A percentile compares a stretch with the other conserved stretches of the same genome.
phyloP scores from a whole-genome alignment of 1,284 basidiomycete species.

The Thelephora terrestris region DNA sequence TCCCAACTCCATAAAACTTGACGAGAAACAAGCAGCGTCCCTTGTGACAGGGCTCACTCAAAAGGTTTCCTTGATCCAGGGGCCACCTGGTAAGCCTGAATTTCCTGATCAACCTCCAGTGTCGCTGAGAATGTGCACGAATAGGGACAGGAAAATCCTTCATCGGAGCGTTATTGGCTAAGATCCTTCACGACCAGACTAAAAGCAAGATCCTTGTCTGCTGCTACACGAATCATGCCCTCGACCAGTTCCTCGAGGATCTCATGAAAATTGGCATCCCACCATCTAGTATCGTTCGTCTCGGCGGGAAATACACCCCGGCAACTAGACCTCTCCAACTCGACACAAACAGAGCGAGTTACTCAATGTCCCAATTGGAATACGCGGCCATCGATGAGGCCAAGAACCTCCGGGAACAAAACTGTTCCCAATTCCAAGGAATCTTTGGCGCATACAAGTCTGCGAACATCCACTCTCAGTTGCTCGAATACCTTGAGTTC shows the following conservation, averaged over 20 bases:
- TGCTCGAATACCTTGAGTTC: slow-evolving; percentile 29
- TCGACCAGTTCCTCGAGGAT: slow-evolving; percentile 57
- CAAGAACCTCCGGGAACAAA: slow-evolving; percentile 30
- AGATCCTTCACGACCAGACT: slow-evolving; percentile 42
- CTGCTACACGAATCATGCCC: slow-evolving; percentile 67
- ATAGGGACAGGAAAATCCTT: slow-evolving; percentile 61
- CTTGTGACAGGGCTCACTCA: slow-evolving; percentile 43
- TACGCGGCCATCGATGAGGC: slow-evolving; percentile 36
- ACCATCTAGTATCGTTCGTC: slow-evolving; percentile 49
- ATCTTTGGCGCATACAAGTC: slow-evolving; percentile 35
- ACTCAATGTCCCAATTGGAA: slow-evolving; percentile 49
- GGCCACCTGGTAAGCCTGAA: slow-evolving; percentile 46
- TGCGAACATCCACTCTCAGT: slow-evolving; percentile 25
- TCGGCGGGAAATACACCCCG: slow-evolving; percentile 47
- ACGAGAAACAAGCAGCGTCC: slow-evolving; percentile 39
- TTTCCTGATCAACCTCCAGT: neutral
- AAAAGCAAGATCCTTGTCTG: slow-evolving; percentile 54
- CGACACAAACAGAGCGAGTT: slow-evolving; percentile 46
- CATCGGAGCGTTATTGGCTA: slow-evolving; percentile 55
- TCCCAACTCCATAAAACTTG: slow-evolving; percentile 33
- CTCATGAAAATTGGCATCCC: slow-evolving; percentile 53
- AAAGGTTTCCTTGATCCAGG: slow-evolving; percentile 48
- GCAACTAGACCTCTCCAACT: slow-evolving; percentile 33
- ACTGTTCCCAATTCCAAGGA: slow-evolving; percentile 27
- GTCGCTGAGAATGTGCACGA: slow-evolving; percentile 30